phyloP scores from a whole-genome alignment of 768 basidiomycete species.

The Chalciporus pseudorubinellus region DNA sequence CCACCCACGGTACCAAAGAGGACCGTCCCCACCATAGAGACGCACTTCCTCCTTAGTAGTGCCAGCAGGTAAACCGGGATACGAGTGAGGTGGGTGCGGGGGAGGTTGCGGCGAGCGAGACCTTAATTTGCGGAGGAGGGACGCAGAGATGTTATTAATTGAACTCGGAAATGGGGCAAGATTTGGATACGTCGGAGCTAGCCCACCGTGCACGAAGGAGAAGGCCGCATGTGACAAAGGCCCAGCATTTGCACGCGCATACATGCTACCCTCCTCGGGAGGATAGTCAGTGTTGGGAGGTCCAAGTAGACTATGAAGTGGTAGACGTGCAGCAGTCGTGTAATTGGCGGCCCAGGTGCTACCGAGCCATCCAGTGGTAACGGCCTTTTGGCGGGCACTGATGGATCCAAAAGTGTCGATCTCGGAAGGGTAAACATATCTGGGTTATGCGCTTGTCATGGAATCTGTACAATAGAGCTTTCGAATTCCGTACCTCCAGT shows the following conservation, averaged over 20 bases:
- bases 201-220: constrained; percentile 92
- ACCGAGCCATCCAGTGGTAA: constrained; percentile 77
- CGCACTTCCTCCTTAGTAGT: constrained; percentile 65
- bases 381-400: constrained; percentile 64
- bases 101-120: constrained; percentile 57
- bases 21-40: constrained; percentile 76
- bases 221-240: constrained; percentile 76
- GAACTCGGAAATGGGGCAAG: constrained; percentile 79
- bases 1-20: constrained; percentile 95
- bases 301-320: constrained; percentile 70
- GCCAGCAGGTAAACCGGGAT: constrained; percentile 65
- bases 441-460: constrained; percentile 27
- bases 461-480: constrained; percentile 1
- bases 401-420: constrained; percentile 79
- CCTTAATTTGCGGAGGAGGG: constrained; percentile 71
- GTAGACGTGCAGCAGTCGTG: constrained; percentile 75
- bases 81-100: constrained; percentile 80
- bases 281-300: constrained; percentile 63
- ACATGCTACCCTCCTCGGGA: constrained; percentile 31
- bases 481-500: constrained; percentile 66
- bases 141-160: constrained; percentile 74
- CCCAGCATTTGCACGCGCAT: constrained; percentile 34
- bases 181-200: constrained; percentile 71
- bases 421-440: constrained; percentile 84
- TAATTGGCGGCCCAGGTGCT: constrained; percentile 85